phyloP scores from a whole-genome alignment of 805 yeast genomes.

The Lipomyces spencermartinsiae region DNA sequence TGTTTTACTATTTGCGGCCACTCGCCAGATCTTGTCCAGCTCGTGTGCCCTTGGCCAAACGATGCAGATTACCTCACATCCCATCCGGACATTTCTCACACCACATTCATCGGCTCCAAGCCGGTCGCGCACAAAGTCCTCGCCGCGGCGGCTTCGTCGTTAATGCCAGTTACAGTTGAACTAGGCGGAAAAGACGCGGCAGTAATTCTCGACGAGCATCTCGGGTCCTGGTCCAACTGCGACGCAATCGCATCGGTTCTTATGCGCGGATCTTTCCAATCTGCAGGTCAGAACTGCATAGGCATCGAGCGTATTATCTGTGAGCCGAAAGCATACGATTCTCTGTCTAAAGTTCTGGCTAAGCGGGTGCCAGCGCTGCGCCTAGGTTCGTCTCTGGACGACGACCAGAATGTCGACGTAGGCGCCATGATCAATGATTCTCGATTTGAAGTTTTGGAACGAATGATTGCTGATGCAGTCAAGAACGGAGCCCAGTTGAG shows the following conservation, averaged over 20 bases:
- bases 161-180: constrained; percentile 95
- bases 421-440: constrained; percentile 91
- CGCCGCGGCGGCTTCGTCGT: constrained; percentile 77
- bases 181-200: constrained; percentile 96
- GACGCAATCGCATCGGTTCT: constrained; percentile 75
- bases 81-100: constrained; percentile 81
- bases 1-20: constrained; percentile 77
- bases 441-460: constrained; percentile 72
- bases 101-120: constrained; percentile 95
- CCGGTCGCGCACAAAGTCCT: constrained; percentile 91
- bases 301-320: constrained; percentile 95
- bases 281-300: constrained; percentile 97
- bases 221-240: constrained; percentile 23
- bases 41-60: constrained; percentile 87
- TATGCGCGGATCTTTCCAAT: constrained; percentile 95
- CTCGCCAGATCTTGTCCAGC: constrained; percentile 83
- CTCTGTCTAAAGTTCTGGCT: constrained; percentile 61
- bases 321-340: constrained; percentile 69
- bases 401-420: constrained; percentile 77
- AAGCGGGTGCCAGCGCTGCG: constrained; percentile 67
- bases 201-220: constrained; percentile 75
- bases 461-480: constrained; percentile 74
- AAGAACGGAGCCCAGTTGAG: constrained; percentile 78
- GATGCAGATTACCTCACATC: constrained; percentile 86
- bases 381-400: constrained; percentile 91